Evolutionary conservation across 495 filamentous ascomycete genomes (phyloP), one percentile per base, ranked within the genome.

Genomic region (Aspergillus sclerotiicarbonarius): DNA sequence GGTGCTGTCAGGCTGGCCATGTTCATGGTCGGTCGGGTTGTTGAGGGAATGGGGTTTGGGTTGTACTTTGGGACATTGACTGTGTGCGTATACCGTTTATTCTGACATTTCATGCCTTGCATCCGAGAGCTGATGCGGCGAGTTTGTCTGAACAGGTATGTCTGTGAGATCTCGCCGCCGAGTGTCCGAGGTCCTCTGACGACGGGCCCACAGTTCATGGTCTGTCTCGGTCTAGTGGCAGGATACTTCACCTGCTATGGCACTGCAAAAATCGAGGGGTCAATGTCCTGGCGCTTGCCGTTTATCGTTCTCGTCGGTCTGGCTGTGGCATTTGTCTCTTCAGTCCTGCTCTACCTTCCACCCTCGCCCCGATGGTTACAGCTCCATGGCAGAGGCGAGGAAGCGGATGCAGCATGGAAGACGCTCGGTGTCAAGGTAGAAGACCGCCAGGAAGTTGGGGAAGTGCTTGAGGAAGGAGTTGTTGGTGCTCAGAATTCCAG

Each of bases 161-260:
- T 84, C 37, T 80, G 79, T 57, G 84, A 87, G 62, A 82, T 87
- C 44, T 78, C 83, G 4, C 84, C 84, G 0, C 68, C 75, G 0
- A 71, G 62, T 5, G 67, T 65, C 2, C 63, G 84, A 33, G 84
- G 83, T 0, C 69, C 74, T 0, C 60, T 87, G 15, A 77, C 79
- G 0, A 77, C 81, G 0, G 67, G 78, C 4, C 79, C 80, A 3
- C 84, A 86, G 57, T 59, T 85, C 19, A 54, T 82, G 31, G 78
- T 74, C 12, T 76, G 76, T 0, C 39, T 76, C 0, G 84, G 82
- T 0, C 62, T 85, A 1, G 72, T 74, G 5, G 35, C 70, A 0
- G 84, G 84, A 1, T 87, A 79, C 56, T 87, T 87, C 55, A 78
- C 72, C 18, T 83, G 82, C 58, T 87, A 87, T 57, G 84, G 80